Evolutionary conservation across 2,329 filamentous ascomycete species (phyloP).

Genomic region (Colletotrichum australisinense): DNA sequence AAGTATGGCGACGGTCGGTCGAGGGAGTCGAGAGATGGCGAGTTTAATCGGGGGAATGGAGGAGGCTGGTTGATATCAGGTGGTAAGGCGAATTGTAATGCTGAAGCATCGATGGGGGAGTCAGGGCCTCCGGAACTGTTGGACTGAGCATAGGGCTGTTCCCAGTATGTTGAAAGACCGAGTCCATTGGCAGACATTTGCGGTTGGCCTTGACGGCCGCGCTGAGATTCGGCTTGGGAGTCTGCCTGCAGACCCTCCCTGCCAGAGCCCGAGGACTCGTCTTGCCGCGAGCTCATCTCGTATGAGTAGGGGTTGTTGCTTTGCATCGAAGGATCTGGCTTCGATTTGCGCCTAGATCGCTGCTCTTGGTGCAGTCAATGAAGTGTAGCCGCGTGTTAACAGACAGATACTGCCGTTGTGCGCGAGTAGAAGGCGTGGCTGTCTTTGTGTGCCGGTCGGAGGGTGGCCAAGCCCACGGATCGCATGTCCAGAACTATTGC

Average conservation of each 20-base stretch:
- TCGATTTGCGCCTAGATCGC: not conserved
- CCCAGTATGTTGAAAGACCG: conserved; percentile 65
- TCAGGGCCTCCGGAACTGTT: conserved; percentile 50
- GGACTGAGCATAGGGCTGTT: conserved; percentile 55
- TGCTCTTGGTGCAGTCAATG: not conserved
- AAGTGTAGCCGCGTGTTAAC: not conserved
- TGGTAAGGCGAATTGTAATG: conserved; percentile 65
- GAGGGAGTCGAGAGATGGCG: conserved; percentile 43
- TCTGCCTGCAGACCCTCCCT: conserved; percentile 37
- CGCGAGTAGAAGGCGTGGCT: not conserved
- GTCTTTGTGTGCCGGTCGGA: conserved; percentile 10
- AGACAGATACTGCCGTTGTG: not conserved
- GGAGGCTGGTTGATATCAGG: conserved; percentile 57
- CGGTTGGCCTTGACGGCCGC: conserved; percentile 17
- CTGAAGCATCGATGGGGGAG: conserved; percentile 65
- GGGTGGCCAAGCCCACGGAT: not conserved
- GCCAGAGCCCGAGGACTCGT: conserved; percentile 4
- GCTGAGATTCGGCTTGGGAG: conserved; percentile 22
- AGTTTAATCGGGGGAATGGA: conserved; percentile 22
- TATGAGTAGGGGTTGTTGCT: conserved; percentile 11
- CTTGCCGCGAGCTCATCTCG: conserved; percentile 30
- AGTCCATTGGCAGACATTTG: conserved; percentile 48
- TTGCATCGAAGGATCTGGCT: not conserved
- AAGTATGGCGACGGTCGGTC: conserved; percentile 46
- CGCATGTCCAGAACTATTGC: conserved; percentile 20